Base-by-base conservation (phyloP, 768 basidiomycete genomes). In the Suillus bovinus region DNA sequence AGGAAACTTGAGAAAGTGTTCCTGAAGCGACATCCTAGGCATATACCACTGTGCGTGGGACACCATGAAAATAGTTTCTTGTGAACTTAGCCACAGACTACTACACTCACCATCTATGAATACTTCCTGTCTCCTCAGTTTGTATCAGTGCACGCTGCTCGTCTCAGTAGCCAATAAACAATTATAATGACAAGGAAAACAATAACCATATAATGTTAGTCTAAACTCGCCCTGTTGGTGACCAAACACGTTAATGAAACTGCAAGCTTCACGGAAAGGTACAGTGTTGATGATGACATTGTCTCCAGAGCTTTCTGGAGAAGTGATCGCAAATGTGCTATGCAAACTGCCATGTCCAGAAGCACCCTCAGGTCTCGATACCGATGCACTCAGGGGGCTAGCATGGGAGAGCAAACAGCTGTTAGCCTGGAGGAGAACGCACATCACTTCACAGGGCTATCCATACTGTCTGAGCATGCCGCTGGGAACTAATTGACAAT, bases 1-100 rank as follows among this genome's bases (percentile, higher is more conserved):
- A 78, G 78, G 66, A 87, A 82, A 70, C 74, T 88, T 5, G 84
- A 84, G 61, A 44, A 11, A 10, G 33, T 10, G 33, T 34, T 34
- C 33, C 33, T 34, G 33, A 34, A 34, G 33, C 33, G 33, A 34
- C 36, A 36, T 36, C 36, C 13, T 36, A 36, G 36, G 36, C 36
- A 14, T 5, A 13, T 36, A 36, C 36, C 36, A 38, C 38, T 38
- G 5, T 5, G 38, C n/a, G n/a, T 16, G 14, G 38, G 38, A 16
- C 38, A 39, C 38, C 38, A 2, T 39, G 38, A 39, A 17, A 39
- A 39, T 16, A 16, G 38, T 39, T 14, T 39, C 16, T 16, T 39
- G 38, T 16, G 38, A n/a, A n/a, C n/a, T n/a, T n/a, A n/a, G n/a
- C n/a, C n/a, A 39, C 14, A 16, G 38, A 39, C 38, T 6, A 39